A percentile compares a stretch with the other conserved stretches of the same genome.
Conservation (phyloP, 1,284 basidiomycete species). For the Acaromyces ingoldii region DNA sequence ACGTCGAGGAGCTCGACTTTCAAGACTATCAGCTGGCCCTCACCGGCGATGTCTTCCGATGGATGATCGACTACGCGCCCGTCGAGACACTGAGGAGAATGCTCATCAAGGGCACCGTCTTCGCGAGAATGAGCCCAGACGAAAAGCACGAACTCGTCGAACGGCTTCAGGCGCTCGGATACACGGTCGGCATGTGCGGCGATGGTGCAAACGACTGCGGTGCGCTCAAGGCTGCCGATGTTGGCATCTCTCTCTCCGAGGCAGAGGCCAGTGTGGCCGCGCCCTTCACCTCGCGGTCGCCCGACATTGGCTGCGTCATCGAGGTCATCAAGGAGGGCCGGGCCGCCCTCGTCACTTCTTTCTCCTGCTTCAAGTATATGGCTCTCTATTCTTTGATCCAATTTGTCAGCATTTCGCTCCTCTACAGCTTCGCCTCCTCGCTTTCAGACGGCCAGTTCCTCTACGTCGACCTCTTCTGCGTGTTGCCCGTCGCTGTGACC, state of each 20-base stretch:
- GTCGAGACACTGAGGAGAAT: slow-evolving; percentile 63
- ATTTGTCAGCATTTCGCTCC: slow-evolving; percentile 69
- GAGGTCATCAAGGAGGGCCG: slow-evolving; percentile 87
- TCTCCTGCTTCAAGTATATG: slow-evolving; percentile 98
- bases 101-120: slow-evolving; percentile 96
- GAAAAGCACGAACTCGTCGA: slow-evolving; percentile 99
- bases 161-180: slow-evolving; percentile 83
- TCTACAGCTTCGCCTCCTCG: slow-evolving; percentile 94
- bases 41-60: slow-evolving; percentile 95
- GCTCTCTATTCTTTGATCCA: slow-evolving; percentile 57
- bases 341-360: slow-evolving; percentile 91
- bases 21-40: slow-evolving; percentile 89
- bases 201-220: slow-evolving; percentile 99
- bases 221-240: slow-evolving; percentile 95
- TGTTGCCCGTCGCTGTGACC: slow-evolving; percentile 87
- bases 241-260: slow-evolving; percentile 92
- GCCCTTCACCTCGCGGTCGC: slow-evolving; percentile 87
- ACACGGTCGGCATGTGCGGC: slow-evolving; percentile 96
- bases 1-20: slow-evolving; percentile 42
- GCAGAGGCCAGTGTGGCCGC: slow-evolving; percentile 99
- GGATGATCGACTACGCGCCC: slow-evolving; percentile 95
- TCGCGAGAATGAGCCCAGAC: slow-evolving; percentile 98
- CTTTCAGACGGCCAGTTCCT: slow-evolving; percentile 95
- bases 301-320: slow-evolving; percentile 92
- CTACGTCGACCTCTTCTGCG: slow-evolving; percentile 96